Base-by-base conservation (phyloP, 345 rosid species). In the Garcia nutans region DNA sequence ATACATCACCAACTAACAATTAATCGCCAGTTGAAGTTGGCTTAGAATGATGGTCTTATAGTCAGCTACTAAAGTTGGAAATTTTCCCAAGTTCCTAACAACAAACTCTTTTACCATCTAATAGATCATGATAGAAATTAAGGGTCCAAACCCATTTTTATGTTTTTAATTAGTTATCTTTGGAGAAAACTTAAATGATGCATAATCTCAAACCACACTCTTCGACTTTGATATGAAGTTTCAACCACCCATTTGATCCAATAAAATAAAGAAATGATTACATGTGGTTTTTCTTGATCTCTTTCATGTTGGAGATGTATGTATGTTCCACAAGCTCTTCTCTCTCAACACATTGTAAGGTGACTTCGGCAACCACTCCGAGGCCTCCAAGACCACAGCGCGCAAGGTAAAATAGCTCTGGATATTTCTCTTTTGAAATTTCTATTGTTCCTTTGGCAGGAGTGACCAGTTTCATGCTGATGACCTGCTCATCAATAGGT, bases 351-450 rank as follows among this genome's bases (percentile, higher is more conserved):
- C 98, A 92, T 44, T 93, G 98, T 60, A 96, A 87, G 63, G 92
- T 92, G 71, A 96, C 97, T 88, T 96, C 99, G 75, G 99, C 90
- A 80, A 96, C 97, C 82, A 96, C 98, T 78, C 97, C 97, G 70
- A 96, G 97, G 49, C 89, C 98, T 57, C 98, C 99, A 77, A 96
- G 92, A 75, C 99, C 98, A 78, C 96, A 89, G 4, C 99, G 90
- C 74, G 93, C 99, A 57, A 96, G 82, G 84, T 88, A 89, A 87
- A 96, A 96, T 56, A 96, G 86, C 81, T 96, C 95, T 0, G 97
- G 97, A 83, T 96, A 93, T 79, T 90, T 88, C 47, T 92, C 99
- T 77, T 85, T 87, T 3, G 97, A 96, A 65, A 96, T 81, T 77
- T 92, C 98, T 72, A 93, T 89, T 5, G 93, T 92, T 76, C 99